Percentiles rank a stretch among this genome's conserved stretches.
Conservation (phyloP, 495 filamentous ascomycete genomes). For the Hypoxylon lenormandii region DNA sequence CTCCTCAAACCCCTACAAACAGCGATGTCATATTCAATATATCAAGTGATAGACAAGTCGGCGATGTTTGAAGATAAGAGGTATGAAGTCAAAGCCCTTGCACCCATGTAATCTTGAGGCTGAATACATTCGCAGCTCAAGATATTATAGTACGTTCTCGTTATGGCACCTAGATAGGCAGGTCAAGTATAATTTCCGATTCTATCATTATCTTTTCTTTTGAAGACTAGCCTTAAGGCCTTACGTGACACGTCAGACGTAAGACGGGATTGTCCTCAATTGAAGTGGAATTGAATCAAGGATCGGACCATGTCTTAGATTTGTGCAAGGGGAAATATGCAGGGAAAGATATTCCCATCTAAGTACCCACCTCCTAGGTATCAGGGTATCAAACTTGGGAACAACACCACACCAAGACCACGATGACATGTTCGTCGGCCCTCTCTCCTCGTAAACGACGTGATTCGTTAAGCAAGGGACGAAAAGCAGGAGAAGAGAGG, state of each 20-base stretch:
- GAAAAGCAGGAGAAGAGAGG: not conserved
- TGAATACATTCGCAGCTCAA: no score
- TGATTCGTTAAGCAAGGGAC: not conserved
- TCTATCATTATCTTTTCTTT: not conserved
- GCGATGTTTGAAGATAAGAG: no score
- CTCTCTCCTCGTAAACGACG: not conserved
- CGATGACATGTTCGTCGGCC: not conserved
- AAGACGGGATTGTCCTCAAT: conserved; percentile 22
- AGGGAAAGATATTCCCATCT: conserved; percentile 11
- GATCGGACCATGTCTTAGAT: conserved; percentile 46
- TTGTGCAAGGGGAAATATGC: conserved; percentile 28
- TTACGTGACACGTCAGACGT: conserved; percentile 25
- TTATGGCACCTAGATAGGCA: no score
- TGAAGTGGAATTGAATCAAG: conserved; percentile 31
- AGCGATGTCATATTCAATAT: no score
- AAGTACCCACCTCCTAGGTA: no score
- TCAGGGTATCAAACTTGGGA: not conserved
- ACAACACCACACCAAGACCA: conserved; percentile 18
- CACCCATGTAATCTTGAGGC: no score
- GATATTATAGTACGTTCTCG: no score
- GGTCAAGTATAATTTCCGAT: no score
- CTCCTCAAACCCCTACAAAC: not conserved
- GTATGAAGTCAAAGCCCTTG: not conserved
- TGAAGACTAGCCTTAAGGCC: not conserved
- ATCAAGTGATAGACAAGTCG: no score